Conservation (phyloP, 2,329 filamentous ascomycete genomes). For the Plectosphaerella cucumerina region DNA sequence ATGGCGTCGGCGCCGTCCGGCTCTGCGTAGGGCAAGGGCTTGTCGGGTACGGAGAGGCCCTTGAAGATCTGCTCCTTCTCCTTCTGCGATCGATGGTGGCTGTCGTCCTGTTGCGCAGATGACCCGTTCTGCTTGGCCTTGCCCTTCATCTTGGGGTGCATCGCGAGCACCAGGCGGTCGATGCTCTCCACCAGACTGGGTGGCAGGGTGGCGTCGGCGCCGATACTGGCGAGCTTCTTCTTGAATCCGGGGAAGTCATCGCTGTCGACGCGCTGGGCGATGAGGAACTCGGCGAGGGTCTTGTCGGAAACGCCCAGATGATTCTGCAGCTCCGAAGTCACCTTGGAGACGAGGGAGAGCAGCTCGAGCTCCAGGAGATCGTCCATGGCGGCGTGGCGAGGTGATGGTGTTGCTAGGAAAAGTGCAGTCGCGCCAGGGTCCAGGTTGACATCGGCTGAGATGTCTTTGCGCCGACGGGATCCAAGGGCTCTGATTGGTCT, state of each 20-base stretch:
- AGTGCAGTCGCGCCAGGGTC: too few species aligned
- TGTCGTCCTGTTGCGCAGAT: constrained; percentile 31
- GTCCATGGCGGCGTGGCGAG: constrained; percentile 58
- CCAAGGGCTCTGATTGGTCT: too few species aligned
- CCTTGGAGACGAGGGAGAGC: constrained; percentile 89
- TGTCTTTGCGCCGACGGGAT: too few species aligned
- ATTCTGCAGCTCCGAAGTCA: constrained; percentile 91
- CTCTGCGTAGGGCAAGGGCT: constrained; percentile 38
- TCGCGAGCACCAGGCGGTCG: constrained; percentile 79
- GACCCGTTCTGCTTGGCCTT: constrained; percentile 32
- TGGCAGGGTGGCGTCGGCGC: constrained; percentile 68
- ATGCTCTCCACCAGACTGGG: constrained; percentile 85
- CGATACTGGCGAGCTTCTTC: constrained; percentile 67
- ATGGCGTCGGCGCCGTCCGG: constrained; percentile 58
- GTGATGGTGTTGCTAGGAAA: too few species aligned
- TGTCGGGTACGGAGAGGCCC: constrained; percentile 82
- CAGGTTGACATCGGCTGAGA: too few species aligned
- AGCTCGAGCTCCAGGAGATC: constrained; percentile 89
- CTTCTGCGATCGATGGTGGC: constrained; percentile 39
- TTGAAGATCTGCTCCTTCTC: constrained; percentile 87
- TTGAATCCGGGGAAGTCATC: constrained; percentile 70
- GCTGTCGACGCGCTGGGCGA: constrained; percentile 80
- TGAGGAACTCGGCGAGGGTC: constrained; percentile 93
- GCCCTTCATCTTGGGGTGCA: constrained; percentile 85
- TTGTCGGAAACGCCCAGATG: constrained; percentile 90